Evolutionary conservation across 1,284 basidiomycete species (phyloP), one percentile per base, ranked within the genome.

Genomic region (Boletus sp.): DNA sequence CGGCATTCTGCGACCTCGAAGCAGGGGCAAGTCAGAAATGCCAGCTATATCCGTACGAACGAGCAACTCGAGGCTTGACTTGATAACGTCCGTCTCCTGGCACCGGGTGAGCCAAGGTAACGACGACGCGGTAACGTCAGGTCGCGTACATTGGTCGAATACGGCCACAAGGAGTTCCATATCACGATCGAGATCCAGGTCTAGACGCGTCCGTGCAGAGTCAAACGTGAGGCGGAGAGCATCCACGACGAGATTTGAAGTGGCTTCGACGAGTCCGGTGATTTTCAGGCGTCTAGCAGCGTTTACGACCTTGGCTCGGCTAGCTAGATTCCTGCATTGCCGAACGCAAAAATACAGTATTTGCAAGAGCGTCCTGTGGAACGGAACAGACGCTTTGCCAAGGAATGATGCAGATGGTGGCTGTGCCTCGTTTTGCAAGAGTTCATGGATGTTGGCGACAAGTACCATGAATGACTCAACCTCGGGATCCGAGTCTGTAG

Each of bases 341-440:
- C 83, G 84, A 13, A 86, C 78, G 62, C 89, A 90, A 74, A 90
- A 91, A 72, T 91, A 95, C 35, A 94, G 77, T 57, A 94, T 84
- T 62, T 94, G 89, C 27, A 97, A 80, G 31, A 97, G 82, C 2
- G 85, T 84, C 51, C 86, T 87, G 72, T 97, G 94, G 79, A 96
- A 95, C 1, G 88, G 83, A 21, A 85, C 80, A 0, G 88, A 79
- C 19, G 86, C 70, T 23, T 81, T 79, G 5, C 90, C 87, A 4
- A 93, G 82, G 66, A 97, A 83, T 0, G 94, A 94, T 54, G 84
- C 81, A 17, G 88, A 78, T 2, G 93, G 91, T 0, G 90, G 81
- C 70, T 95, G 94, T 7, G 86, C 78, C 55, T 88, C 85, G 69
- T 88, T 94, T 40, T 86, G 79, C 58, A 94, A 79, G 61, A 97